Base-by-base conservation (phyloP, 371 early-diverging fungal species). In the Apophysomyces elegans region DNA sequence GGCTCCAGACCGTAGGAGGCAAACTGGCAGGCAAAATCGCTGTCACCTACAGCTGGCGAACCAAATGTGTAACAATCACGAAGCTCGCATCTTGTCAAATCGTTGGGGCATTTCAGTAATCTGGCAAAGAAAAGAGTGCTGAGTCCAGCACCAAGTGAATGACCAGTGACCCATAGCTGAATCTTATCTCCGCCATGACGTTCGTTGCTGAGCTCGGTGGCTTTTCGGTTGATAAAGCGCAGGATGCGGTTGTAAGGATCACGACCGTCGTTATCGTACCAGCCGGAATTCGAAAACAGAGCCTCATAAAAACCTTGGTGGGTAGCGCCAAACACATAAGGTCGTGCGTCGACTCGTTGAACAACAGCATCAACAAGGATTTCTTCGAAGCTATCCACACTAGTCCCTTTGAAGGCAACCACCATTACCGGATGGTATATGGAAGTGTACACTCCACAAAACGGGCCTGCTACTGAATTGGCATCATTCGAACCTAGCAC, bases 151-250 rank as follows among this genome's bases (percentile, higher is more conserved):
- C 81, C 83, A 7, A 82, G 70, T 0, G 83, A 82, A 61, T 82
- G 83, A 2, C 83, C 83, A 5, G 83, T 78, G 18, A 82, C 59
- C 80, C 80, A 82, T 6, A 82, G 57, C 58, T 82, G 81, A 46
- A 76, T 65, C 8, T 76, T 75, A 1, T 26, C 1, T 26, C 26
- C 26, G 1, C 1, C 26, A 26, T 26, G 1, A 26, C 26, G 26
- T 26, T 26, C 26, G 26, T 26, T 26, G 26, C 26, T 26, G 26
- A 26, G 21, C 6, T 37, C 39, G n/a, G 44, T 50, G 2, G 81
- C 79, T 9, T 59, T 70, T 21, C 70, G 70, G 45, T 75, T 67
- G 37, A 81, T 65, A 12, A 77, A 64, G 0, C 73, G 50, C 61
- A 77, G 68, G 54, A 81, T 77, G n/a, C 75, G 65, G 9, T 67